Base-by-base conservation (phyloP, 2,329 filamentous ascomycete genomes). In the Colletotrichum sp. region DNA sequence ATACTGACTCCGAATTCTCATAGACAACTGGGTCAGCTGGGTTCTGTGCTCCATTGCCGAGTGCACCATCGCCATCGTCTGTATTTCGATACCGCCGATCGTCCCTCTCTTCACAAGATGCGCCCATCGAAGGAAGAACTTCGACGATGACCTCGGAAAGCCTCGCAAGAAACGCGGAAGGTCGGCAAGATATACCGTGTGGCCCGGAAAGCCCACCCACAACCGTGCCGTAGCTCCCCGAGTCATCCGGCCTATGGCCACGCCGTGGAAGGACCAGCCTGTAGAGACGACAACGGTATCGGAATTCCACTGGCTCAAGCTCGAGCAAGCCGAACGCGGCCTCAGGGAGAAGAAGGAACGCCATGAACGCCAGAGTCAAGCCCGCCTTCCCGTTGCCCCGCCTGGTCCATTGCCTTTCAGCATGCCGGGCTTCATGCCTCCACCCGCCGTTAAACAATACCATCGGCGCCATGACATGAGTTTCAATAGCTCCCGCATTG, bases 11-110 rank as follows among this genome's bases (percentile, higher is more conserved):
- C 24, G 16, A 24, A 21, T 4, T 8, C 7, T 24, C 21, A 3
- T 6, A 84, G 83, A 81, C 71, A 79, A 80, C 70, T 78, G 83
- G 34, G 80, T 81, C 21, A 76, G 77, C 0, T 81, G 81, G 62
- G 77, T 83, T 60, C 78, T 83, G 72, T 84, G 82, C 81, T 81
- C 82, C 8, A 78, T 83, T 34, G 79, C 82, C 34, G 83, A 84
- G 73, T 80, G 81, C 65, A 81, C 80, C 32, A 77, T 84, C 15
- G 82, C 81, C 63, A 84, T 84, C 73, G 78, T 83, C 36, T 83
- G 82, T 75, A 82, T 82, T 12, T 84, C 82, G 8, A 75, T 84
- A n/a, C 83, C 83, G 5, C 80, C 81, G 10, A 78, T 84, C 36
- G 76, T 81, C 8, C 81, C 81, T 3, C 75, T 83, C 7, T 76